These are phyloP conservation scores for Halenospora varia DNA, from an alignment of 495 filamentous ascomycete genomes.

Conservation along the genomic window DNA sequence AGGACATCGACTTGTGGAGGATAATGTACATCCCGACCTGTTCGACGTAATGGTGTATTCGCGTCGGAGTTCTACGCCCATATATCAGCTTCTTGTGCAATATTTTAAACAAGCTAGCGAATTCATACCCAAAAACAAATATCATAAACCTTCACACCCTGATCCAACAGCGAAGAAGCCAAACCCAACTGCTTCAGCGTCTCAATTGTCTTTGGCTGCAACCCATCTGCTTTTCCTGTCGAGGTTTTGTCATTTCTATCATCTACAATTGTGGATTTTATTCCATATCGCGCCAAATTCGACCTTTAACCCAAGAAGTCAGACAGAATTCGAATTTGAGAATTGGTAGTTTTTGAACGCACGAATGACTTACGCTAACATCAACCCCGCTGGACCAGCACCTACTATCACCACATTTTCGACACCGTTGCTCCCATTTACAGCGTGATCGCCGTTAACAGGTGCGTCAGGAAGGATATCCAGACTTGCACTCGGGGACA, in stretches of 20 bases:
- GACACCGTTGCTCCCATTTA: background rate
- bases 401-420: slow-evolving; percentile 58
- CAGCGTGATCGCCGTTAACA: background rate
- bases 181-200: slow-evolving; percentile 63
- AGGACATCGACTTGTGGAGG: slow-evolving; percentile 58
- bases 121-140: slow-evolving; percentile 66
- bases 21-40: slow-evolving; percentile 48
- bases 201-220: slow-evolving; percentile 65
- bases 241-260: slow-evolving; percentile 49
- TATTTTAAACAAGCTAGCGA: background rate
- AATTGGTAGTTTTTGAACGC: no score
- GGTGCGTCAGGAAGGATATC: no score
- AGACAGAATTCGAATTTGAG: no score
- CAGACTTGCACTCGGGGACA: background rate
- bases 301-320: no score
- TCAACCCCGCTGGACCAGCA: slow-evolving; percentile 66
- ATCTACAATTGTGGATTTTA: slow-evolving; percentile 34
- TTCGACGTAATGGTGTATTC: slow-evolving; percentile 44
- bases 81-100: slow-evolving; percentile 6
- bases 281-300: slow-evolving; percentile 58
- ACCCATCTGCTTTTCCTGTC: slow-evolving; percentile 47
- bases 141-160: slow-evolving; percentile 63
- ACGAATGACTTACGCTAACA: slow-evolving; percentile 53
- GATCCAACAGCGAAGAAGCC: slow-evolving; percentile 56
- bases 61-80: slow-evolving; percentile 38